Evolutionary conservation across 2,329 filamentous ascomycete genomes (phyloP).

Genomic region (Ophiostoma australiae): DNA sequence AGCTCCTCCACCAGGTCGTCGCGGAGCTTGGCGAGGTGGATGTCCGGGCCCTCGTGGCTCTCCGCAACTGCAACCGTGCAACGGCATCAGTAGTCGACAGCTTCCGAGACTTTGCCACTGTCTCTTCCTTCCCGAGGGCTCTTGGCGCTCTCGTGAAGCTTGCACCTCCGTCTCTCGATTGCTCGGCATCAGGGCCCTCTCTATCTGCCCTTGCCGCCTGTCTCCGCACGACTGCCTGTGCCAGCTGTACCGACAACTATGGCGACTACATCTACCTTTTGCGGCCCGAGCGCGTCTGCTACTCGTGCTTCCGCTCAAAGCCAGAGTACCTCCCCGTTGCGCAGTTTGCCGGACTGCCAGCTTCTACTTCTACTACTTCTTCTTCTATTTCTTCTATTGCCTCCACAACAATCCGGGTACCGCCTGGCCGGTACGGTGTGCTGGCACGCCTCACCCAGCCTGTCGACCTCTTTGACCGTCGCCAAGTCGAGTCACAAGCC

Average conservation of each 20-base stretch:
- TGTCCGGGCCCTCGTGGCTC: slow-evolving; percentile 22
- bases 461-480: slow-evolving; percentile 25
- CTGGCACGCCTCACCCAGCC: slow-evolving; percentile 23
- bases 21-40: slow-evolving; percentile 24
- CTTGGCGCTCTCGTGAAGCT: slow-evolving; percentile 23
- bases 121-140: slow-evolving; percentile 26
- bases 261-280: slow-evolving; percentile 28
- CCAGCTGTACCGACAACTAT: slow-evolving; percentile 23
- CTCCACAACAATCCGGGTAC: slow-evolving; percentile 21
- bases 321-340: slow-evolving; percentile 26
- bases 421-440: slow-evolving; percentile 26
- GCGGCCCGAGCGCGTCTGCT: slow-evolving; percentile 27
- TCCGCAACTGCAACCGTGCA: slow-evolving; percentile 26
- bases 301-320: slow-evolving; percentile 26
- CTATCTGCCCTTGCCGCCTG: slow-evolving; percentile 24
- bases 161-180: background rate
- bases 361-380: background rate
- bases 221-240: slow-evolving; percentile 22
- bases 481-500: slow-evolving; percentile 9
- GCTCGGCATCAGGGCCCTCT: background rate
- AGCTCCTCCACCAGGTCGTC: slow-evolving; percentile 25
- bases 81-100: slow-evolving; percentile 23
- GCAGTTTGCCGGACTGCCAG: slow-evolving; percentile 11
- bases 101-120: slow-evolving; percentile 25
- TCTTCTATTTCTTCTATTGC: background rate